Evolutionary conservation across 257 asterid species (phyloP).

Genomic region (Nicotiana sylvestris): DNA sequence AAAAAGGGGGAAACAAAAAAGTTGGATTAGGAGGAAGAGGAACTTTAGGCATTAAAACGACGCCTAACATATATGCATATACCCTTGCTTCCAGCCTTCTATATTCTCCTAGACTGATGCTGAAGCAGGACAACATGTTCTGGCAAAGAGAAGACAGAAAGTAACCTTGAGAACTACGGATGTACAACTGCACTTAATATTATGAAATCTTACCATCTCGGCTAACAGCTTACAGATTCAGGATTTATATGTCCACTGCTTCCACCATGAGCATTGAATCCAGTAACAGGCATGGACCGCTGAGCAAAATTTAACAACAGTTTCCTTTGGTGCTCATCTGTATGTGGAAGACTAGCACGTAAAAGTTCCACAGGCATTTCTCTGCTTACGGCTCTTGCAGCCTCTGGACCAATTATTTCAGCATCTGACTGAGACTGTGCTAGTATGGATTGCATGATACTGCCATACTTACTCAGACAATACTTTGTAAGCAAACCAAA

Average conservation of each 20-base stretch:
- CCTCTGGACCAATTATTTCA: constrained; percentile 28
- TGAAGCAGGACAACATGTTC: constrained; percentile 3
- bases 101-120: constrained; percentile 2
- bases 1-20: neutral
- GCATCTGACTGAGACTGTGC: constrained; percentile 18
- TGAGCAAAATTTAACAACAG: constrained; percentile 36
- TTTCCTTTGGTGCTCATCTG: constrained; percentile 43
- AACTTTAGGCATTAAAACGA: constrained; percentile 10
- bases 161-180: constrained; percentile 8
- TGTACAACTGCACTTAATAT: constrained; percentile 11
- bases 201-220: neutral
- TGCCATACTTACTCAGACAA: constrained; percentile 39
- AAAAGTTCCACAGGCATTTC: constrained; percentile 51
- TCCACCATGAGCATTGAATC: constrained; percentile 26
- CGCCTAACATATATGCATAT: constrained; percentile 10
- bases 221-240: constrained; percentile 16
- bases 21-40: constrained; percentile 7
- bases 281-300: constrained; percentile 36
- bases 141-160: constrained; percentile 8
- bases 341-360: constrained; percentile 51
- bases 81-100: constrained; percentile 10
- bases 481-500: constrained; percentile 35
- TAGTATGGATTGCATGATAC: constrained; percentile 23
- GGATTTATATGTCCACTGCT: constrained; percentile 13
- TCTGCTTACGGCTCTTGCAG: constrained; percentile 32